Evolutionary conservation across 345 rosid species (phyloP), one percentile per base, ranked within the genome.

Genomic region (Schrenkiella parvula): DNA sequence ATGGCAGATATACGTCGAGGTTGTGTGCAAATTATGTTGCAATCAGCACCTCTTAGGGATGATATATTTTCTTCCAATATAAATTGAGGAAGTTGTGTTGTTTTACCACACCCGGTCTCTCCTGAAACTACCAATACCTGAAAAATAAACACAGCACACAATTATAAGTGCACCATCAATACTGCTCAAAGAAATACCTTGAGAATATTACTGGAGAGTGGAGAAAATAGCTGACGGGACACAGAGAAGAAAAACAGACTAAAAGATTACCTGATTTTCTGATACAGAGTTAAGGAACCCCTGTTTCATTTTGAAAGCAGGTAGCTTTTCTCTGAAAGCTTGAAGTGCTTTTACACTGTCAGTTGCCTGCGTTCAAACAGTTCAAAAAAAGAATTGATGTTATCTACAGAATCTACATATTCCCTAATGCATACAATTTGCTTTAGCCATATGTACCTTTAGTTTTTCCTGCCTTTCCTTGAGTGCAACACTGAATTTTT

Each of bases 91-190:
- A 93, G 95, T 71, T 93, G 98, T 53, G 98, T 91, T 58, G 98
- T 91, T 82, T 93, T 93, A 75, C 98, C 97, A 87, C 98, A 93
- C 22, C 98, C 98, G 1, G 98, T 93, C 83, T 89, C 97, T 63
- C 98, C 98, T 54, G 98, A 93, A 67, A 91, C 88, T 37, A 93
- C 97, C 71, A 91, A 48, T 50, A 91, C 95, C 98, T 93, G 50
- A 44, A 19, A 72, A 44, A 37, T 14, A 64, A 66, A 64, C 51
- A 67, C 28, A 66, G 12, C 14, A 34, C 67, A 72, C 48, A 60
- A 4, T 7, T 15, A 50, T 67, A 5, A 53, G 50, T 34, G 23
- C 32, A 74, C 60, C 18, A 31, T 26, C 69, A 75, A 68, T 10
- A 43, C 52, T 32, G 26, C 67, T 51, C 44, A 64, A 70, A 12